Evolutionary conservation across 2,329 filamentous ascomycete genomes (phyloP).

Genomic region (Phyllosticta ampelicida): DNA sequence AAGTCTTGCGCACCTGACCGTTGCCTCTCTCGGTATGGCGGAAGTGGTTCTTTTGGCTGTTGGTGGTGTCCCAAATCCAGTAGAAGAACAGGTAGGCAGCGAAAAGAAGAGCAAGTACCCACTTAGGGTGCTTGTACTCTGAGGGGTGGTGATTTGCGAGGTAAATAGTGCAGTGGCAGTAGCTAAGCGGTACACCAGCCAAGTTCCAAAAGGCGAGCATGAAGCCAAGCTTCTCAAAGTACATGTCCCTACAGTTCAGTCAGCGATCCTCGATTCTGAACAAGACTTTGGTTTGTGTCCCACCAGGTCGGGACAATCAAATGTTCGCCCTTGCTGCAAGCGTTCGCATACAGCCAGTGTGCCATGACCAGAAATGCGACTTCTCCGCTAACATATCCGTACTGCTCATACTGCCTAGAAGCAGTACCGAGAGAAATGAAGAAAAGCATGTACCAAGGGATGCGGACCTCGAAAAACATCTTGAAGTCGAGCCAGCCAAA

Average conservation of each 20-base stretch:
- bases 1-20: slow-evolving; percentile 59
- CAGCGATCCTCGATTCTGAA: slow-evolving; percentile 1
- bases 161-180: slow-evolving; percentile 89
- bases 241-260: slow-evolving; percentile 61
- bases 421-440: slow-evolving; percentile 66
- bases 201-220: slow-evolving; percentile 98
- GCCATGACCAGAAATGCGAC: slow-evolving; percentile 77
- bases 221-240: slow-evolving; percentile 94
- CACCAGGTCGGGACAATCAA: slow-evolving; percentile 78
- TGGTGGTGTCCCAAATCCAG: slow-evolving; percentile 86
- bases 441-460: slow-evolving; percentile 87
- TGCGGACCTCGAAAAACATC: slow-evolving; percentile 90
- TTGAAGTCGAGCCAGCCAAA: slow-evolving; percentile 81
- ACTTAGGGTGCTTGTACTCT: slow-evolving; percentile 66
- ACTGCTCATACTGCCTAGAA: slow-evolving; percentile 70
- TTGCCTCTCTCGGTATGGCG: slow-evolving; percentile 63
- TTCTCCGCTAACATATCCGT: slow-evolving; percentile 80
- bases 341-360: slow-evolving; percentile 85
- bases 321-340: slow-evolving; percentile 86
- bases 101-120: slow-evolving; percentile 54
- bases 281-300: neutral
- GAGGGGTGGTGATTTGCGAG: slow-evolving; percentile 72
- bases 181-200: slow-evolving; percentile 78
- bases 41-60: slow-evolving; percentile 91
- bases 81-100: slow-evolving; percentile 70